Evolutionary conservation across 495 filamentous ascomycete species (phyloP).

Genomic region (Penicillium pulvis): DNA sequence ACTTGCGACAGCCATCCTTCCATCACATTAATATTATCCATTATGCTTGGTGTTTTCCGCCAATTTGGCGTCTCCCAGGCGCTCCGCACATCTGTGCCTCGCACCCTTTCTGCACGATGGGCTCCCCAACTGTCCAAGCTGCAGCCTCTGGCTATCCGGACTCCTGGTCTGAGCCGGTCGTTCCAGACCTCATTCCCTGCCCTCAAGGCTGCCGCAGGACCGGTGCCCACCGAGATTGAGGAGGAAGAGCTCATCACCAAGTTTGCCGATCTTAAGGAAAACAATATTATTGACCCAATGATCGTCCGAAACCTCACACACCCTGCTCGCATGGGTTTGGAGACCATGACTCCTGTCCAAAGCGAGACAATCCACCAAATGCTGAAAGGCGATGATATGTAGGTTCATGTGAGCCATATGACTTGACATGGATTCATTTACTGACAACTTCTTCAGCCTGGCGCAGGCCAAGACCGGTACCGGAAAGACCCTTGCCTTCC

Average conservation of each 20-base stretch:
- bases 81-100: slow-evolving; percentile 39
- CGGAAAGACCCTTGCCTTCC: slow-evolving; percentile 84
- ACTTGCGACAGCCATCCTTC: slow-evolving; percentile 3
- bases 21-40: slow-evolving; percentile 14
- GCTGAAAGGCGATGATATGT: slow-evolving; percentile 82
- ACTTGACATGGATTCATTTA: not conserved
- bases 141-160: slow-evolving; percentile 26
- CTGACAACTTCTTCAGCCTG: slow-evolving; percentile 57
- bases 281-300: slow-evolving; percentile 61
- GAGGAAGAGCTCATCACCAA: slow-evolving; percentile 51
- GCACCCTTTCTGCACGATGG: slow-evolving; percentile 29
- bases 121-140: slow-evolving; percentile 34
- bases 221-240: slow-evolving; percentile 19
- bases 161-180: slow-evolving; percentile 28
- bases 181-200: slow-evolving; percentile 36
- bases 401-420: slow-evolving; percentile 26
- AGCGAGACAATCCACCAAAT: slow-evolving; percentile 75
- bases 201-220: slow-evolving; percentile 27
- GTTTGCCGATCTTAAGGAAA: slow-evolving; percentile 68
- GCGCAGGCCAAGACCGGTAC: slow-evolving; percentile 89
- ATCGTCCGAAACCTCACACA: slow-evolving; percentile 70
- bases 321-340: slow-evolving; percentile 64
- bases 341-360: slow-evolving; percentile 94
- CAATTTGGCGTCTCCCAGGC: slow-evolving; percentile 41
- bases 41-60: slow-evolving; percentile 48